Evolutionary conservation across 2,329 filamentous ascomycete species (phyloP).

Genomic region (Ascochyta pisi): DNA sequence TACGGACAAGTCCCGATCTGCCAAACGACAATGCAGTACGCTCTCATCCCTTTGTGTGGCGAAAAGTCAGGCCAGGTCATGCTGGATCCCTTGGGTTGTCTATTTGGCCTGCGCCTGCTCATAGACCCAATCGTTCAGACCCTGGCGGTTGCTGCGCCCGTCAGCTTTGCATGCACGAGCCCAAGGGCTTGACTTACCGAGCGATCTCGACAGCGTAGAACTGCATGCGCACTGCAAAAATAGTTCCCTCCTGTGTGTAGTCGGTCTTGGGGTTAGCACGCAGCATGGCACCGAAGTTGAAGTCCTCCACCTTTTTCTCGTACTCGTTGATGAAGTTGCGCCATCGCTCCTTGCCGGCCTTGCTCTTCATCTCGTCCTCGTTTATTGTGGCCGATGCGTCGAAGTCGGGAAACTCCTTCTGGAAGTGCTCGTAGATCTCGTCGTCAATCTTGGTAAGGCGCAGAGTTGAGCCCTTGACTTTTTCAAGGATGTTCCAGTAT

Average conservation of each 20-base stretch:
- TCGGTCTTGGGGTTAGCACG: slow-evolving; percentile 78
- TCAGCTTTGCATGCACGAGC: slow-evolving; percentile 23
- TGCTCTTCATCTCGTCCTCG: slow-evolving; percentile 98
- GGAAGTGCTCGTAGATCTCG: slow-evolving; percentile 90
- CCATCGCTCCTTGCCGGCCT: slow-evolving; percentile 92
- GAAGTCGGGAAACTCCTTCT: slow-evolving; percentile 88
- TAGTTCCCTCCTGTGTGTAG: slow-evolving; percentile 87
- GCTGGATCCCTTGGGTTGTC: neutral
- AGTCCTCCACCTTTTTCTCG: slow-evolving; percentile 95
- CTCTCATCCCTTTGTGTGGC: slow-evolving; percentile 1
- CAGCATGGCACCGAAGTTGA: slow-evolving; percentile 96
- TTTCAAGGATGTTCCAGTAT: slow-evolving; percentile 95
- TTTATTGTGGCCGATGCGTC: slow-evolving; percentile 80
- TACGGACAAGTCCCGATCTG: slow-evolving; percentile 7
- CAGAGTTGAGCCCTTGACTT: slow-evolving; percentile 84
- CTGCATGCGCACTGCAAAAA: slow-evolving; percentile 86
- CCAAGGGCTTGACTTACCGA: slow-evolving; percentile 57
- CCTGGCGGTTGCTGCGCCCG: slow-evolving; percentile 72
- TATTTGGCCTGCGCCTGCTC: slow-evolving; percentile 68
- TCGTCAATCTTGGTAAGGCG: slow-evolving; percentile 94
- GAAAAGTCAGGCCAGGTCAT: neutral
- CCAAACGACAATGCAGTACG: slow-evolving; percentile 11
- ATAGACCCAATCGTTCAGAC: slow-evolving; percentile 96
- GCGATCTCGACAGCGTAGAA: slow-evolving; percentile 82
- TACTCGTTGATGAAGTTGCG: slow-evolving; percentile 92